Conservation (phyloP, 176 grass and related monocot genomes). For the Eleusine indica region DNA sequence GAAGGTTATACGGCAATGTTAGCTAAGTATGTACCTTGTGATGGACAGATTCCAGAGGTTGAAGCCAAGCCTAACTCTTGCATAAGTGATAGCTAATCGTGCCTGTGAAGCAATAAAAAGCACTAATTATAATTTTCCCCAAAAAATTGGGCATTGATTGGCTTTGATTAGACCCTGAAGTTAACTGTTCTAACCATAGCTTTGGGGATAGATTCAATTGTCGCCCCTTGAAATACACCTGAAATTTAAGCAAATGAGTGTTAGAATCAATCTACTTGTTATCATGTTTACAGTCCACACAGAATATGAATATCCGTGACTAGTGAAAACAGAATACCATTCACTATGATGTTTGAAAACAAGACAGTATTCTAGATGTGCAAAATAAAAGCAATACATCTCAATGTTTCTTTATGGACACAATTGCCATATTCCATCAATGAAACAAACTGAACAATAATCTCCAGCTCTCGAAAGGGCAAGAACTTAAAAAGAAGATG, state of each 20-base stretch:
- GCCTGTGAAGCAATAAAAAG: background rate
- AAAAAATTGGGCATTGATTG: background rate
- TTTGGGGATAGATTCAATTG: background rate
- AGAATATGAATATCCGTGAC: background rate
- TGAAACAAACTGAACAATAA: background rate
- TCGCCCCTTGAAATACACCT: background rate
- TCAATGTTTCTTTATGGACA: no score
- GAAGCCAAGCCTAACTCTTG: conserved; percentile 15
- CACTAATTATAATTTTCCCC: background rate
- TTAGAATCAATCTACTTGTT: background rate
- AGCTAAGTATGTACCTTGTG: conserved; percentile 1
- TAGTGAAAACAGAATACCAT: background rate
- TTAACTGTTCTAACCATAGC: background rate
- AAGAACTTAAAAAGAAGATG: background rate
- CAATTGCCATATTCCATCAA: background rate
- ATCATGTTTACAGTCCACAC: background rate
- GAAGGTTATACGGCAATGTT: conserved; percentile 31
- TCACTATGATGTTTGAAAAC: background rate
- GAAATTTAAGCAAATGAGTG: background rate
- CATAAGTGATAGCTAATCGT: conserved; percentile 3
- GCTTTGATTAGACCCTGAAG: background rate
- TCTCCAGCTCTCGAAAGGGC: background rate
- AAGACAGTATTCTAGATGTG: background rate
- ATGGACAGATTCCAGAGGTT: conserved; percentile 21
- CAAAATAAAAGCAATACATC: no score